Conservation (phyloP, 2,329 filamentous ascomycete species). For the Colletotrichum scovillei region DNA sequence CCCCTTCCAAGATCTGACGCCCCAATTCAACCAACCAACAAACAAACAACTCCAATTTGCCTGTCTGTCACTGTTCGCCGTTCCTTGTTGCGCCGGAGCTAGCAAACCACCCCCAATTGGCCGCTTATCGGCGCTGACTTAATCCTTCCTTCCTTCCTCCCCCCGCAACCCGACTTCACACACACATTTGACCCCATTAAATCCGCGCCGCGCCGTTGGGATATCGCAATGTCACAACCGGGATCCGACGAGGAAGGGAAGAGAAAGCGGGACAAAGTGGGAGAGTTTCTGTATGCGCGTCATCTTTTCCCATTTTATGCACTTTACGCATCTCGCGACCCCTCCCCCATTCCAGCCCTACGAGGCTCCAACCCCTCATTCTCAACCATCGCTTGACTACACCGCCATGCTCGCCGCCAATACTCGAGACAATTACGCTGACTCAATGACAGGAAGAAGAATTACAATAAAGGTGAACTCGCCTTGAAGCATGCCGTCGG, state of each 20-base stretch:
- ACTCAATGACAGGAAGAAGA: conserved; percentile 44
- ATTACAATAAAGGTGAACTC: conserved; percentile 52
- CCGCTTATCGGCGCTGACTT: background rate
- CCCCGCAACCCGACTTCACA: background rate
- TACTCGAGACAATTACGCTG: background rate
- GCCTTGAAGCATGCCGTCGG: conserved; percentile 56
- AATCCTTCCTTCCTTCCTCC: background rate
- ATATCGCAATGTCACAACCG: conserved; percentile 23
- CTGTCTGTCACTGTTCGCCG: background rate
- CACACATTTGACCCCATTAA: background rate
- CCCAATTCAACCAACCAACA: background rate
- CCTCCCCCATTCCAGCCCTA: conserved; percentile 2
- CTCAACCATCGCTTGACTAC: background rate
- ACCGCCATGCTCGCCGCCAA: background rate
- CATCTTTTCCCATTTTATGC: conserved; percentile 17
- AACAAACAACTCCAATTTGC: background rate
- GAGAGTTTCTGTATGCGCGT: conserved; percentile 46
- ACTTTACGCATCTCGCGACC: background rate
- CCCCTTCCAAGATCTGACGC: background rate
- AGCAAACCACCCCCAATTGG: background rate
- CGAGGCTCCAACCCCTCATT: background rate
- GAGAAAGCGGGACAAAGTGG: conserved; percentile 46
- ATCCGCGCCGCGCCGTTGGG: background rate
- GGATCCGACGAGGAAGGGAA: conserved; percentile 39
- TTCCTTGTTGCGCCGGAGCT: background rate